Evolutionary conservation across 441 rosid genomes (phyloP).

Genomic region (Lepidium campestre): DNA sequence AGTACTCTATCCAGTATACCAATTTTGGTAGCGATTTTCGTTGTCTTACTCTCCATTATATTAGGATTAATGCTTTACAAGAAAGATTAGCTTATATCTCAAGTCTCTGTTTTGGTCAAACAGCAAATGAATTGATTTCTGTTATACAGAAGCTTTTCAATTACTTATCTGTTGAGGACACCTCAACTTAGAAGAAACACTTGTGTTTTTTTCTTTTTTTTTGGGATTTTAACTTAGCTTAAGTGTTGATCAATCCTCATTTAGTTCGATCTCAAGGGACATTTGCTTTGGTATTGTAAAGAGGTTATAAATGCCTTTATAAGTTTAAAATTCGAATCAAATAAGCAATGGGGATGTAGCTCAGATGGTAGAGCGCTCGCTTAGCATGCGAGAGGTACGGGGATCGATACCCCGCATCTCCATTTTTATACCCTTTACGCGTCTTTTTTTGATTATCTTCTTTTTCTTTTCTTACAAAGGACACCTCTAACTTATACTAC

Average conservation of each 20-base stretch:
- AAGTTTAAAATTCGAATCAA: no score
- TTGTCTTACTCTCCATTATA: conserved; percentile 52
- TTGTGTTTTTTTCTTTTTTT: no score
- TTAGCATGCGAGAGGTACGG: conserved; percentile 97
- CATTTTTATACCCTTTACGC: no score
- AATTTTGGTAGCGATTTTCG: conserved; percentile 39
- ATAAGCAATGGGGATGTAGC: not conserved
- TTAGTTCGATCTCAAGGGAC: no score
- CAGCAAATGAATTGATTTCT: not conserved
- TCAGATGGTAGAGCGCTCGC: conserved; percentile 95
- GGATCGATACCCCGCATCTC: conserved; percentile 70
- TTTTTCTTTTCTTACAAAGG: no score
- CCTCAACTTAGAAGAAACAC: not conserved
- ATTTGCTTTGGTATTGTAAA: no score
- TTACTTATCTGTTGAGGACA: not conserved
- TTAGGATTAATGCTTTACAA: conserved; percentile 44
- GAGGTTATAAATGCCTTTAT: no score
- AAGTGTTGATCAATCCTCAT: no score
- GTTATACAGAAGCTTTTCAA: not conserved
- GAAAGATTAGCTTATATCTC: conserved; percentile 19
- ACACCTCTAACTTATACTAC: no score
- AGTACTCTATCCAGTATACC: conserved; percentile 25
- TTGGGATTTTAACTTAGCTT: no score
- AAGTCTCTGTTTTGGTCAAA: not conserved
- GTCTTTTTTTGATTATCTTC: no score